Evolutionary conservation across 1,139 yeast genomes (phyloP).

Genomic region (Geotrichum carabidarum): DNA sequence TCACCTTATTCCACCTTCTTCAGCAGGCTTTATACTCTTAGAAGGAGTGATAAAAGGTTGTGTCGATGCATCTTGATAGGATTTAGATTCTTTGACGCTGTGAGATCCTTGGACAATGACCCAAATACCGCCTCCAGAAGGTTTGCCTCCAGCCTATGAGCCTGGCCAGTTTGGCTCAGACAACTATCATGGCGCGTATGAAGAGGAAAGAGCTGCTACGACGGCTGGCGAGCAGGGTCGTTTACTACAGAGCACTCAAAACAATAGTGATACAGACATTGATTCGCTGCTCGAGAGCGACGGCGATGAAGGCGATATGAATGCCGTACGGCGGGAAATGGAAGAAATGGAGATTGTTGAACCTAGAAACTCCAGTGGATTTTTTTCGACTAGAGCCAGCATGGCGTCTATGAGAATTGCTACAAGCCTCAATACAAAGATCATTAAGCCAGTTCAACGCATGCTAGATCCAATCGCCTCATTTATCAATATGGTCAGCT

Average conservation of each 20-base stretch:
- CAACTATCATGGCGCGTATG: constrained; percentile 1
- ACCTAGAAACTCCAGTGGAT: constrained; percentile 22
- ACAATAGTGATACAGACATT: constrained; percentile 3
- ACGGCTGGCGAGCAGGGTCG: neutral
- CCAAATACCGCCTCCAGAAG: constrained; percentile 1
- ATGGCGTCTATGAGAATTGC: constrained; percentile 30
- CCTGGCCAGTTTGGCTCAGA: neutral
- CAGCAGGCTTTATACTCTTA: too few species aligned
- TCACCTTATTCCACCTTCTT: too few species aligned
- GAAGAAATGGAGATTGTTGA: constrained; percentile 45
- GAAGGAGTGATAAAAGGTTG: too few species aligned
- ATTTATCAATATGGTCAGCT: constrained; percentile 45
- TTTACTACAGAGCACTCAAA: neutral
- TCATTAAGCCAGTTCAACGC: constrained; percentile 50
- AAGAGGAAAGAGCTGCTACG: constrained; percentile 3
- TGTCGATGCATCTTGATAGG: too few species aligned
- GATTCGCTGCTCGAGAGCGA: constrained; percentile 12
- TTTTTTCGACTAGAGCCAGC: constrained; percentile 27
- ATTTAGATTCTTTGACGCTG: too few species aligned
- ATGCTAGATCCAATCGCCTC: constrained; percentile 66
- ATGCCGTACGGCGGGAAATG: constrained; percentile 30
- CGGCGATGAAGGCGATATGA: constrained; percentile 14
- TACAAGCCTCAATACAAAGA: constrained; percentile 41
- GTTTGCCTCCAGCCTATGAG: constrained; percentile 6
- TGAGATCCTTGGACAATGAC: too few species aligned